A percentile compares a stretch with the other conserved stretches of the same genome.
These are phyloP conservation scores for Rhexocercosporidium sp. DNA, from an alignment of 2,329 filamentous ascomycete genomes.

Conservation along the genomic window DNA sequence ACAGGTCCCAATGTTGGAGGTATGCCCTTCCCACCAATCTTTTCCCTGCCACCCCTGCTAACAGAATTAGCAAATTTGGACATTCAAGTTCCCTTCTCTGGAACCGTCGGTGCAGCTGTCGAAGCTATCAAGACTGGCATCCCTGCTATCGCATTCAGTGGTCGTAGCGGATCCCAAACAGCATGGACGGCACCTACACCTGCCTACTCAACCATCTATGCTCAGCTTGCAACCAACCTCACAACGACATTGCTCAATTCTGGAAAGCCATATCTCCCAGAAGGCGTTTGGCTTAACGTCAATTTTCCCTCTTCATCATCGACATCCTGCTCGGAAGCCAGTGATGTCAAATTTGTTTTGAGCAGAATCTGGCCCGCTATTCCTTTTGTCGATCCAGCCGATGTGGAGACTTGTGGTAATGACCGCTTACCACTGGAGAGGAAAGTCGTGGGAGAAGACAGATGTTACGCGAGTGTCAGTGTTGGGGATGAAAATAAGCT, in stretches of 20 bases:
- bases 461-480: slow-evolving; percentile 14
- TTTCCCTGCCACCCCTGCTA: not conserved
- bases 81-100: slow-evolving; percentile 12
- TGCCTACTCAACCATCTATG: slow-evolving; percentile 2
- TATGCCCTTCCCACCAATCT: not conserved
- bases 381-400: slow-evolving; percentile 9
- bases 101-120: slow-evolving; percentile 12
- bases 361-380: slow-evolving; percentile 13
- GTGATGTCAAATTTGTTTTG: slow-evolving; percentile 6
- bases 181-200: slow-evolving; percentile 3
- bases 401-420: slow-evolving; percentile 11
- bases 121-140: slow-evolving; percentile 11
- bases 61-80: slow-evolving; percentile 8
- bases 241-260: not conserved
- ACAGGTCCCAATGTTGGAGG: slow-evolving; percentile 15
- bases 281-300: slow-evolving; percentile 13
- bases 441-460: not conserved
- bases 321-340: not conserved
- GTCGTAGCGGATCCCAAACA: slow-evolving; percentile 11
- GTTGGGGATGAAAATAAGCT: slow-evolving; percentile 4
- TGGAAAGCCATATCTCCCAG: slow-evolving; percentile 12
- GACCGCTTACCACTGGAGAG: slow-evolving; percentile 12
- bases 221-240: slow-evolving; percentile 2
- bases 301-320: slow-evolving; percentile 4
- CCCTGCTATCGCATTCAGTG: slow-evolving; percentile 15